Conservation (phyloP, 352 stramenopile genomes). For the Pythium vanterpoolii region DNA sequence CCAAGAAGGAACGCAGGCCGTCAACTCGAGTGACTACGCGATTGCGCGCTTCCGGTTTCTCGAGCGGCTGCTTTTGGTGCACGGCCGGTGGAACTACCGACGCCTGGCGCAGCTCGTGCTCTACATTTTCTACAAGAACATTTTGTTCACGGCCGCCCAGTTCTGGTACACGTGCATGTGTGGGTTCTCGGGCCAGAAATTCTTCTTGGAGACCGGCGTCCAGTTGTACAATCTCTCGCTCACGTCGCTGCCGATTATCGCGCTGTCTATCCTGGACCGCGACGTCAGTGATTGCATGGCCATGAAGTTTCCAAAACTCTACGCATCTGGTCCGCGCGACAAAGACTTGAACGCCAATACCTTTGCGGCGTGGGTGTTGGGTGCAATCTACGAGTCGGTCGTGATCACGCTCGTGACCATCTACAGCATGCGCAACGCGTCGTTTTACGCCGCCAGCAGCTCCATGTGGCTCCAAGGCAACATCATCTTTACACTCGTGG, state of each 20-base stretch:
- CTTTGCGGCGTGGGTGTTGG: constrained; percentile 67
- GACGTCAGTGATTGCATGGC: constrained; percentile 64
- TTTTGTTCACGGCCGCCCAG: constrained; percentile 87
- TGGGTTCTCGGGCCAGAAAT: constrained; percentile 80
- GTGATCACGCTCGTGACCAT: constrained; percentile 62
- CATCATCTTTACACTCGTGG: constrained; percentile 77
- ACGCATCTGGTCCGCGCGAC: constrained; percentile 55
- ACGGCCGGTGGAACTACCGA: constrained; percentile 94
- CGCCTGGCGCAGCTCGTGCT: constrained; percentile 91
- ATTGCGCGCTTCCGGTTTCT: constrained; percentile 95
- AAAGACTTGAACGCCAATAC: constrained; percentile 62
- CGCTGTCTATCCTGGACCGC: constrained; percentile 68
- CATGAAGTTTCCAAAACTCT: constrained; percentile 71
- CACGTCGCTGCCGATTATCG: constrained; percentile 67
- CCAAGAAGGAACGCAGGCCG: constrained; percentile 93
- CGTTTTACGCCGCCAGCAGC: constrained; percentile 31
- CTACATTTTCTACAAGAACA: constrained; percentile 97
- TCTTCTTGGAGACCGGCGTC: constrained; percentile 76
- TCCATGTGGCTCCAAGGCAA: constrained; percentile 81
- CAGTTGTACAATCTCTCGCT: constrained; percentile 81
- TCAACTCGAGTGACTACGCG: constrained; percentile 93
- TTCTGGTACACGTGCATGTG: constrained; percentile 87
- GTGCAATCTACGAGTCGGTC: constrained; percentile 69
- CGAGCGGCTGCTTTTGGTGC: constrained; percentile 87
- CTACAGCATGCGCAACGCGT: constrained; percentile 36